A percentile compares a stretch with the other conserved stretches of the same genome.
Conservation (phyloP, 2,329 filamentous ascomycete genomes). For the Colletotrichum tabaci region DNA sequence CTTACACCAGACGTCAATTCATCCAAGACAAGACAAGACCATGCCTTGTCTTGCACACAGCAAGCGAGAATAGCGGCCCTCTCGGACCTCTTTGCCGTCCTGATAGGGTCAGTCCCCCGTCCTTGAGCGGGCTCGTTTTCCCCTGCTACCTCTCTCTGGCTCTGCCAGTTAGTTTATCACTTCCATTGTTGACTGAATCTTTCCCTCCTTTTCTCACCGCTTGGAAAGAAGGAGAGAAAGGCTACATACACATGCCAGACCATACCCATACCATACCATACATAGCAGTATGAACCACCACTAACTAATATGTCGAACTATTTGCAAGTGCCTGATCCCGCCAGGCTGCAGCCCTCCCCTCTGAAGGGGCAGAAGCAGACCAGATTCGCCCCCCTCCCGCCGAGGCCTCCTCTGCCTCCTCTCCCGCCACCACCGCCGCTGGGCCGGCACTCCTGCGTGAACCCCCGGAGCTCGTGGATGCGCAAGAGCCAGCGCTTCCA, state of each 20-base stretch:
- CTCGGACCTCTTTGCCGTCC: neutral
- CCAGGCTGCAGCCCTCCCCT: slow-evolving; percentile 32
- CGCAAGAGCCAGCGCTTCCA: slow-evolving; percentile 31
- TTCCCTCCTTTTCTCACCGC: slow-evolving; percentile 22
- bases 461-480: slow-evolving; percentile 40
- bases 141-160: neutral
- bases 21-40: slow-evolving; percentile 17
- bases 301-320: slow-evolving; percentile 25
- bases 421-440: neutral
- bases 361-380: slow-evolving; percentile 35
- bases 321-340: slow-evolving; percentile 34
- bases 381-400: slow-evolving; percentile 37
- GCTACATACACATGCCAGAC: too few relatives aligned
- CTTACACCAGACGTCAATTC: slow-evolving; percentile 7
- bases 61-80: slow-evolving; percentile 30
- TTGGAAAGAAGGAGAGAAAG: neutral
- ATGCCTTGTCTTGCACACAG: slow-evolving; percentile 24
- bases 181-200: slow-evolving; percentile 26
- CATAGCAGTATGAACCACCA: slow-evolving; percentile 21
- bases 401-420: slow-evolving; percentile 10
- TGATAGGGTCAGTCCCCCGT: slow-evolving; percentile 30
- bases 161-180: slow-evolving; percentile 34
- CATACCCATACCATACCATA: too few relatives aligned
- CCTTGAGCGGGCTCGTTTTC: neutral
- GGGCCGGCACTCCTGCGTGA: slow-evolving; percentile 21